Base-by-base conservation (phyloP, 352 stramenopile species). In the Phytophthora nicotianae region DNA sequence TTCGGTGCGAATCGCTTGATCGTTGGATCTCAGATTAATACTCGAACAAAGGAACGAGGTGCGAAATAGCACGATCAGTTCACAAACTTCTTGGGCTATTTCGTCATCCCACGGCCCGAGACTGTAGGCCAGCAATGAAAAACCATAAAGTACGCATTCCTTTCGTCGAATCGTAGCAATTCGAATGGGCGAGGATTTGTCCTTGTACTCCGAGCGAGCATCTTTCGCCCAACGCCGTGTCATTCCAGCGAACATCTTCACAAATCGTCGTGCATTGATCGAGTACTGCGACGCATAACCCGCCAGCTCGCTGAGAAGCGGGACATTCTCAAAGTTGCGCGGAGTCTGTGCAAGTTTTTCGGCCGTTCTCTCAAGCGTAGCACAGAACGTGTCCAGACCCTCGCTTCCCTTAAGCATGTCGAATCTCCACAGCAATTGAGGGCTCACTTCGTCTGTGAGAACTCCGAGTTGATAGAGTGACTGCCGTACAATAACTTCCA, bases 51-150 rank as follows among this genome's bases (percentile, higher is more conserved):
- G 23, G 19, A 65, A 65, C 8, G 72, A 66, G 8, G 75, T 81
- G 32, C 72, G 65, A 43, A 84, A 90, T 0, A 78, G 38, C 16
- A 90, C 65, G 0, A 85, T 29, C 29, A 86, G 50, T 33, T 88
- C 74, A 24, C 69, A 81, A 5, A 85, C 23, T 40, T 79, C 71
- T 14, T 66, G 32, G 8, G 61, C 43, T 13, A 59, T 51, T 4
- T 41, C 26, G 5, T 59, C 21, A 1, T 43, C 64, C 66, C 21
- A 69, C 26, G 41, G 64, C 14, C 33, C 57, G 3, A 71, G 35
- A 21, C 23, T 62, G 37, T 76, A 81, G 4, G 70, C 29, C 1
- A 78, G 41, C 11, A 90, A 47, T 3, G 75, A 77, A 24, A 64
- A 83, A 2, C 68, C 73, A 45, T 81, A 86, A 7, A 86, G 40